Percentiles rank a stretch among this genome's conserved stretches.
Evolutionary conservation across 148 eudicot species (phyloP).

Genomic region (Persicaria tinctoria): DNA sequence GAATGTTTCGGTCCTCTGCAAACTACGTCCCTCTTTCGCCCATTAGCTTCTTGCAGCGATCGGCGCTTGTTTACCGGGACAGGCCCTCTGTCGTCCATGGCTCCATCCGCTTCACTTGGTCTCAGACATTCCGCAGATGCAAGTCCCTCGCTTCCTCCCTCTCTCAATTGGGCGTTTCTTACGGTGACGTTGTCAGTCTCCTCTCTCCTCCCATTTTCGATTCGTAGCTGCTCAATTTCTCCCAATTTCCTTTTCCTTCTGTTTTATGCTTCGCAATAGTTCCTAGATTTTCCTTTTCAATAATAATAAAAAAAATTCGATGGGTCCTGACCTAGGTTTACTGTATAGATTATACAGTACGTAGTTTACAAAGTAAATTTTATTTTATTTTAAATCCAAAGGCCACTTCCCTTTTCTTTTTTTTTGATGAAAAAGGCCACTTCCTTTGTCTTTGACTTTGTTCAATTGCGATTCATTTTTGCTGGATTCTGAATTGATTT

Average conservation of each 20-base stretch:
- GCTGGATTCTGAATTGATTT: neutral
- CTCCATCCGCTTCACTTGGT: constrained; percentile 29
- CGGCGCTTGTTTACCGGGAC: constrained; percentile 35
- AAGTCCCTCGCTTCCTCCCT: constrained; percentile 37
- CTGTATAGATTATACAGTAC: neutral
- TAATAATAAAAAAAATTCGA: neutral
- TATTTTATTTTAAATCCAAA: no score
- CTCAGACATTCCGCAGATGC: constrained; percentile 33
- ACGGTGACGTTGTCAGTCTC: constrained; percentile 32
- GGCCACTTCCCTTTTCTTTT: neutral
- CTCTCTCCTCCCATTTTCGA: neutral
- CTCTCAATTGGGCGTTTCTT: constrained; percentile 21
- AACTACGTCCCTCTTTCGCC: constrained; percentile 36
- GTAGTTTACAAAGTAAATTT: no score
- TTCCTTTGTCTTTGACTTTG: neutral
- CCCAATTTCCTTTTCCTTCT: neutral
- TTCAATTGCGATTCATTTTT: no score
- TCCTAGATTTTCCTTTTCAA: no score
- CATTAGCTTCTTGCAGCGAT: constrained; percentile 35
- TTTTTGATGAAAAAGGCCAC: neutral
- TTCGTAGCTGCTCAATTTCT: neutral
- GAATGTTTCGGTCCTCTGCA: constrained; percentile 27
- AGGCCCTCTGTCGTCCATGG: constrained; percentile 28
- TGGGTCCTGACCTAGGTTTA: neutral
- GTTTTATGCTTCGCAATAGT: no score